Base-by-base conservation (phyloP, 108 stramenopile species). In the Fragilaria crotonensis region DNA sequence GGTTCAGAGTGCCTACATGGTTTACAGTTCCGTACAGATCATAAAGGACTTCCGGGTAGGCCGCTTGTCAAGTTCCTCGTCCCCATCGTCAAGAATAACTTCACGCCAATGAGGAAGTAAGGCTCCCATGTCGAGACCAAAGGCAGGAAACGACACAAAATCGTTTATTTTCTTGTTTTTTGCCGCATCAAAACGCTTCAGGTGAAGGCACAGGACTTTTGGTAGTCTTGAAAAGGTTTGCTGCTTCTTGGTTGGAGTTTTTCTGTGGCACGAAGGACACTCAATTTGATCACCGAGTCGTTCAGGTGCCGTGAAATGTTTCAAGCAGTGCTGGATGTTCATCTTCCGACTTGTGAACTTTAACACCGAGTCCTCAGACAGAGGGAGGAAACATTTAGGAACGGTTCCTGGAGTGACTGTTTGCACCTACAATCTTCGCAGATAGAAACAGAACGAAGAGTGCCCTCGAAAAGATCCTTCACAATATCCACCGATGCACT, bases 111-210 rank as follows among this genome's bases (percentile, higher is more conserved):
- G 82, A 18, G 85, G 75, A 36, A 91, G 56, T 31, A 72, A 69
- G 25, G 66, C 55, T 45, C 89, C 89, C 83, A 91, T 80, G 60
- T 91, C 77, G 33, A 91, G 52, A 4, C 70, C 67, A 14, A 56
- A 41, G 4, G 79, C 77, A 21, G 89, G 89, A 60, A 84, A 91
- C 2, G 84, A 74, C 31, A 91, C 84, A 54, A 73, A 76, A 11
- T 87, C 81, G 20, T 73, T 71, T 28, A 91, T 81, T 60, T 91
- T 91, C 47, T 73, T 75, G 53, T 81, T 83, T 19, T 57, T 66
- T 14, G 76, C 67, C 20, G 83, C 68, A 70, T 91, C 79, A 59
- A 91, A 91, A 25, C 85, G 71, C 55, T 91, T 91, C 62, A 91
- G 63, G 59, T 91, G 89, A 18, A 91, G 67, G 54, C 83, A 84